These are phyloP conservation scores for Saccharomycopsis oosterbeekiorum DNA, from an alignment of 805 yeast genomes.

Conservation along the genomic window DNA sequence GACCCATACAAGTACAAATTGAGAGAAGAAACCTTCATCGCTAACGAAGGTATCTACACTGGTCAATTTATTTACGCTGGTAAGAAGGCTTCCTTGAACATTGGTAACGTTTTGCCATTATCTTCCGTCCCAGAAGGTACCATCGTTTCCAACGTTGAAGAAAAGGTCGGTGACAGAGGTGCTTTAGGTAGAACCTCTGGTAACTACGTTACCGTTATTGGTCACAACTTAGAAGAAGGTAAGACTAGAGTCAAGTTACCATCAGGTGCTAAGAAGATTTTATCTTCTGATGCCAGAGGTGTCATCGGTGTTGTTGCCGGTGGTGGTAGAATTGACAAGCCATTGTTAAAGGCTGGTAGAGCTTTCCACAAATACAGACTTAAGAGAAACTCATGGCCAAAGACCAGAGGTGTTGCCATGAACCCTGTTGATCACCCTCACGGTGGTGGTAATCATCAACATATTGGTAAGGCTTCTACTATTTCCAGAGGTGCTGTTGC, in stretches of 20 bases:
- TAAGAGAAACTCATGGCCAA: conserved; percentile 99
- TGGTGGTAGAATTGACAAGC: conserved; percentile 99
- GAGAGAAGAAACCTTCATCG: conserved; percentile 97
- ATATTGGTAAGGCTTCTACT: conserved; percentile 99
- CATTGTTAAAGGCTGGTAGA: conserved; percentile 99
- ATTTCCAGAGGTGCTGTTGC: conserved; percentile 99
- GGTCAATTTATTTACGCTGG: conserved; percentile 99
- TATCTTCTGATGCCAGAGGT: conserved; percentile 96
- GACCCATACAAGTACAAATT: conserved; percentile 98
- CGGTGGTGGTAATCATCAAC: conserved; percentile 99
- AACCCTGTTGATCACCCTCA: conserved; percentile 99
- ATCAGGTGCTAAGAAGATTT: conserved; percentile 96
- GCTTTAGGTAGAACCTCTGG: conserved; percentile 99
- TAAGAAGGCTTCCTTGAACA: conserved; percentile 93
- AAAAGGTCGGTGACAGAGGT: conserved; percentile 99
- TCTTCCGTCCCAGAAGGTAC: conserved; percentile 99
- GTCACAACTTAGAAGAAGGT: conserved; percentile 98
- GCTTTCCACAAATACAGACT: conserved; percentile 99
- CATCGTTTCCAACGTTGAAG: conserved; percentile 96
- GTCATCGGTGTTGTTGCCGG: conserved; percentile 99
- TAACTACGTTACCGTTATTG: conserved; percentile 97
- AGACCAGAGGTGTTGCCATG: conserved; percentile 99
- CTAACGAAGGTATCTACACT: conserved; percentile 99
- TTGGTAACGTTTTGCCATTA: conserved; percentile 95
- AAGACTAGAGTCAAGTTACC: conserved; percentile 99